Evolutionary conservation across 805 yeast genomes (phyloP), one percentile per base, ranked within the genome.

Genomic region (Teunomyces barrocoloradensis): DNA sequence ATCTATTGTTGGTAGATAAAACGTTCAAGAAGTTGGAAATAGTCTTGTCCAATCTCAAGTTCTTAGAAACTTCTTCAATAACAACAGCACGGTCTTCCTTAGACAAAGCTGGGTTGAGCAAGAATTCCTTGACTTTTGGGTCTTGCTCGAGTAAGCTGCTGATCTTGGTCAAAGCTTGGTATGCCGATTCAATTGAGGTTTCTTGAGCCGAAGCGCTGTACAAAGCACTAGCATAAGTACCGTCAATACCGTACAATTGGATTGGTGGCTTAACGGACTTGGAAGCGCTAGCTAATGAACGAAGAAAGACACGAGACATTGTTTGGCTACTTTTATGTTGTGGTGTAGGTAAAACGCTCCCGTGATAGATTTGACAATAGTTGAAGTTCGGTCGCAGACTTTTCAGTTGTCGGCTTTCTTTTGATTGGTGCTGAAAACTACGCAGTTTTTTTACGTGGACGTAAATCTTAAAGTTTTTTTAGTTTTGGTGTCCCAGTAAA

Each of bases 181-280:
- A 77, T 47, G 91, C 84, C 53, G 83, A 71, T 48, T 84, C 92
- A 58, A 90, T 74, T 7, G 89, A 76, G 30, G 95, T 80, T 58
- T 82, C 82, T 78, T 88, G 85, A 57, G 85, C 85, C 48, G 98
- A 85, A 18, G 98, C 97, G 46, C 91, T 78, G 82, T 84, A 92
- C 61, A 94, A 80, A 43, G 99, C 97, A 49, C 89, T 80, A 59
- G 98, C 99, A 72, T 92, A 92, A 55, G 98, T 90, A 66, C 98
- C 99, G 59, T 91, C 97, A 58, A 92, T 75, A 55, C 98, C 98
- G 64, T 81, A 92, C 68, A 92, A 80, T 80, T 90, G 96, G 54
- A 92, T 87, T 48, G 98, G 97, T 45, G 95, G 90, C 71, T 83
- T 85, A 63, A 80, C 80, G 49, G 79, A 50, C 63, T 76, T 73